Base-by-base conservation (phyloP, 306 rosid genomes). In the Luffa acutangula region DNA sequence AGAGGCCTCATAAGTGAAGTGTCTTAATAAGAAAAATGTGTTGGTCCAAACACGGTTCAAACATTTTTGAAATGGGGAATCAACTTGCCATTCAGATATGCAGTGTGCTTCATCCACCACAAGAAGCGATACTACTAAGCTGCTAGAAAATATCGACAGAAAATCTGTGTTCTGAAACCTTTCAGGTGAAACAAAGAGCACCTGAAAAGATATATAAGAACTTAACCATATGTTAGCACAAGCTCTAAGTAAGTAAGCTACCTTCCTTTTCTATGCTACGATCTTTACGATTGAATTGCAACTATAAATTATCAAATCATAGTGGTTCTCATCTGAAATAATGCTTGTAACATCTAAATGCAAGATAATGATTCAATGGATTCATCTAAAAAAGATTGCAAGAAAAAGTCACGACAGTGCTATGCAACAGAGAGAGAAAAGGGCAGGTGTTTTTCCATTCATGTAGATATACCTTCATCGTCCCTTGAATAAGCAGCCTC, bases 21-120 rank as follows among this genome's bases (percentile, higher is more conserved):
- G 57, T 69, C 72, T 75, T 75, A 48, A 45, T n/a, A 49, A 77
- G 81, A 65, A 56, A 77, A 70, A 57, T 75, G 80, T 37, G 70
- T 46, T 25, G 46, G 31, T 75, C 31, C 31, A 25, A 25, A 25
- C 39, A 9, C 17, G 17, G 76, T n/a, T 45, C 31, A 77, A 79
- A 51, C 53, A 54, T 59, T 39, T 33, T 79, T 36, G 37, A 52
- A 60, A 57, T 52, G 13, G 15, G 41, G 78, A 78, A 75, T 59
- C 20, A 87, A 75, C 97, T 89, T 84, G 93, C 98, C 97, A 95
- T 87, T 92, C 97, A 79, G 97, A 92, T 79, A 89, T 85, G 82
- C 98, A 92, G 80, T 95, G 97, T 14, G 98, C 97, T 87, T 95
- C 98, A 73, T 95, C 97, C 83, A 95, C 90, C 83, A 88, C 96